Evolutionary conservation across 371 early-diverging fungal genomes (phyloP).

Genomic region (Globomyces sp.): DNA sequence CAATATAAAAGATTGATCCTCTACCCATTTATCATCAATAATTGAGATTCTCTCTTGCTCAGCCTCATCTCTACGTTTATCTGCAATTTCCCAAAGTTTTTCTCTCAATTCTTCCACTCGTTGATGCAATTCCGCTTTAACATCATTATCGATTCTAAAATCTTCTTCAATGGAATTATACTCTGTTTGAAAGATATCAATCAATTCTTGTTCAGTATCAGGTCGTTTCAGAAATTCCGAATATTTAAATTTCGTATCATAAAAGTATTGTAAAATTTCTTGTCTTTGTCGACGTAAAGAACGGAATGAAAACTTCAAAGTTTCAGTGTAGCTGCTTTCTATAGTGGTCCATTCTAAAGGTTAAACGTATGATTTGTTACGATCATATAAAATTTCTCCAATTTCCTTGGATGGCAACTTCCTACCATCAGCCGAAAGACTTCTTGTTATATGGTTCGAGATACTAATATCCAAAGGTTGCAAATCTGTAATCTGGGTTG

Average conservation of each 20-base stretch:
- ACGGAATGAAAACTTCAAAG: slow-evolving; percentile 51
- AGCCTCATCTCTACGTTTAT: slow-evolving; percentile 54
- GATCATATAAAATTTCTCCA: slow-evolving; percentile 48
- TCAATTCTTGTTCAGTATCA: slow-evolving; percentile 49
- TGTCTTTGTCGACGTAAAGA: slow-evolving; percentile 50
- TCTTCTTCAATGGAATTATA: slow-evolving; percentile 58
- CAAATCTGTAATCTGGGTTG: background rate
- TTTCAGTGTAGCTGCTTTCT: slow-evolving; percentile 51
- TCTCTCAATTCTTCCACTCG: slow-evolving; percentile 57
- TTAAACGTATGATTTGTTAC: slow-evolving; percentile 26
- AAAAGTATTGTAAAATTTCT: slow-evolving; percentile 41
- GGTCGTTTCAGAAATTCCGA: slow-evolving; percentile 48
- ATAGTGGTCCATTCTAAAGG: slow-evolving; percentile 51
- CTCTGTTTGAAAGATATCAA: slow-evolving; percentile 50
- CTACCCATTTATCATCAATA: slow-evolving; percentile 56
- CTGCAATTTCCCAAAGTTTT: slow-evolving; percentile 54
- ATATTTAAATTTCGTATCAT: slow-evolving; percentile 47
- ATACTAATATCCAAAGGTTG: background rate
- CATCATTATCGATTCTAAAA: slow-evolving; percentile 50
- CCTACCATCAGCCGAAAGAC: slow-evolving; percentile 26
- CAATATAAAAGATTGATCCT: slow-evolving; percentile 52
- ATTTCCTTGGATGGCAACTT: slow-evolving; percentile 45
- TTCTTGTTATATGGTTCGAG: background rate
- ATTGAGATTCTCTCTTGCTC: slow-evolving; percentile 47
- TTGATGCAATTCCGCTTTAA: slow-evolving; percentile 58